Evolutionary conservation across 2,329 filamentous ascomycete genomes (phyloP), one percentile per base, ranked within the genome.

Genomic region (Aspergillus novofumigatus): DNA sequence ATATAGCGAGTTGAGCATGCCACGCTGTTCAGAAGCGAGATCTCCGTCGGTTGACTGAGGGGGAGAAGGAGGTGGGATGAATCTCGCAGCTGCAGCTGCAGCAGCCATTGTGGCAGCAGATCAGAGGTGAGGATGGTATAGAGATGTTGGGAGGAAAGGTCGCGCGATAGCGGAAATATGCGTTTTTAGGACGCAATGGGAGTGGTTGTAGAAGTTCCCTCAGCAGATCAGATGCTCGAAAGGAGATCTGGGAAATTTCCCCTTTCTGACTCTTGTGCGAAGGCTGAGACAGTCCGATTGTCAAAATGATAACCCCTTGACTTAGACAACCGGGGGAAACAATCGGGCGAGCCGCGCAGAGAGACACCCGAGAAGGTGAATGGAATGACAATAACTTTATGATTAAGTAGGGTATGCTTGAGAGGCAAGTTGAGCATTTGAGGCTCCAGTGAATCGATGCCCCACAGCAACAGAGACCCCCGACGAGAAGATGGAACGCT

Each of bases 11-110:
- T 51, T 60, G 49, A 67, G 62, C 2, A 57, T 54, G 17, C 56
- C 53, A 52, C 58, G 59, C 20, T 53, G 26, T 55, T 67, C 62
- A 17, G 62, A 55, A 14, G 52, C 53, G 10, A 56, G 55, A 38
- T 67, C 62, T 14, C 65, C 64, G 49, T 67, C 64, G 38, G 61
- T 63, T 8, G 69, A 70, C 29, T 66, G 64, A 11, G 69, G 69
- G 42, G 71, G 70, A 9, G 71, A 69, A 42, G 66, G 69, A 50
- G 68, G 66, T 17, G 58, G 61, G 52, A 68, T 57, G 17, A 62
- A 52, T 49, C 59, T 62, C 32, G 47, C 54, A 10, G 55, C 51
- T 28, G 53, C 41, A 21, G 56, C 48, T 57, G 55, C 10, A 3
- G 44, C 49, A 2, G 59, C 49, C 55, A 61, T 63, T n/a, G 21